Conservation (phyloP, 495 filamentous ascomycete genomes). For the Penicillium maclennaniae region DNA sequence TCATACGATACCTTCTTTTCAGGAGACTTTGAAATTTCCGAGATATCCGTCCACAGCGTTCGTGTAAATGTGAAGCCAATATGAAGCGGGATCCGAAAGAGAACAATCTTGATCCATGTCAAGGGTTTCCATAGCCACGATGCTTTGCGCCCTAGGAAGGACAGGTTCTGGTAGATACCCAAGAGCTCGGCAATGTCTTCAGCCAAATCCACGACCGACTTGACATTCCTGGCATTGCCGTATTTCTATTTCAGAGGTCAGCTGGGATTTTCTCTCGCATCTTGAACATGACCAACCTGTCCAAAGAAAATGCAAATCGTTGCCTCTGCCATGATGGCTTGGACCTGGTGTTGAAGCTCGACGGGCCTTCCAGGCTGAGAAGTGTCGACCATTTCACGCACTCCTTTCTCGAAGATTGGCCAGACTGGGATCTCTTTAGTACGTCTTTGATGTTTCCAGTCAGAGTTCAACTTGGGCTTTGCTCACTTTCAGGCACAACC, state of each 20-base stretch:
- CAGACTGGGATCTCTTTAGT: neutral
- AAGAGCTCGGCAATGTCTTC: neutral
- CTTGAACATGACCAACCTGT: neutral
- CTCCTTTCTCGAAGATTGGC: neutral
- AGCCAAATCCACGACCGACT: neutral
- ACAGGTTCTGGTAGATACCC: neutral
- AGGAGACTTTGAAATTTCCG: neutral
- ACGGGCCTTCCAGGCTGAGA: neutral
- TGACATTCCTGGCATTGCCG: neutral
- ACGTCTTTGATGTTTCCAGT: neutral
- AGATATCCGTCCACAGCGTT: neutral
- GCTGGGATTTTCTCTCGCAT: neutral
- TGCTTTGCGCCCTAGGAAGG: neutral
- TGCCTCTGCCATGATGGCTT: neutral
- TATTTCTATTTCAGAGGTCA: neutral
- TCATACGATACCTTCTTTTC: neutral
- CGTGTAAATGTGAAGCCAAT: neutral
- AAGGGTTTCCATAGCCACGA: neutral
- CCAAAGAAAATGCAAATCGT: neutral
- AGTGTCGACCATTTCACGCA: neutral
- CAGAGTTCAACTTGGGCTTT: neutral
- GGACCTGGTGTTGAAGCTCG: neutral
- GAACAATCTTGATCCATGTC: neutral
- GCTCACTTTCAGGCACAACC: neutral
- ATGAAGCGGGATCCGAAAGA: neutral